Base-by-base conservation (phyloP, 257 asterid genomes). In the Nicotiana tomentosiformis region DNA sequence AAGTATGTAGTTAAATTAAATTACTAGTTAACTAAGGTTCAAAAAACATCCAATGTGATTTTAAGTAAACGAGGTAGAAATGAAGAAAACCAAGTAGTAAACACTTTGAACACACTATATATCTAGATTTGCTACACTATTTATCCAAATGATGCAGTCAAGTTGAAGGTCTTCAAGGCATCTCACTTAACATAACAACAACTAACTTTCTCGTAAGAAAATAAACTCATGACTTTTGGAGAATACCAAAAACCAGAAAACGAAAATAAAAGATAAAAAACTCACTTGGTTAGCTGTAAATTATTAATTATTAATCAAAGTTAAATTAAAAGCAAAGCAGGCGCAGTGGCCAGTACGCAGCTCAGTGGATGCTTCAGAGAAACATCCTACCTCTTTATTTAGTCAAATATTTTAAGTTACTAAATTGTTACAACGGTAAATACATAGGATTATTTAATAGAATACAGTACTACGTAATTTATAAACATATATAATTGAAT, bases 301-400 rank as follows among this genome's bases (percentile, higher is more conserved):
- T 23, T 37, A 49, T 66, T 62, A 39, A 62, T 23, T 37, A 49
- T 66, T 62, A 30, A 37, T 15, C 20, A 20, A 80, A 20, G 10
- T 49, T 46, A 1, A 23, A 46, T 49, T 49, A 74, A 70, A 70
- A 70, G 58, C 83, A 80, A 62, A 10, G 57, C 61, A 79, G 69
- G 26, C 55, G 30, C n/a, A 29, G 74, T 80, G 23, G n/a, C 26
- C 81, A 49, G 33, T 57, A 23, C 32, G 33, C 64, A 58, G 77
- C n/a, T 10, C 6, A 29, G 17, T n/a, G 60, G 77, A 66, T 58
- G 32, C 35, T 85, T 85, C 85, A 83, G 5, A 10, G 87, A 62
- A 77, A 66, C 72, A 81, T 53, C 82, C 82, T 23, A 3, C 7
- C 20, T 9, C 57, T 53, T 5, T 14, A 74, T 7, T 14, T 74